These are phyloP conservation scores for Bruguiera hainesii DNA, from an alignment of 441 rosid genomes.

Conservation along the genomic window DNA sequence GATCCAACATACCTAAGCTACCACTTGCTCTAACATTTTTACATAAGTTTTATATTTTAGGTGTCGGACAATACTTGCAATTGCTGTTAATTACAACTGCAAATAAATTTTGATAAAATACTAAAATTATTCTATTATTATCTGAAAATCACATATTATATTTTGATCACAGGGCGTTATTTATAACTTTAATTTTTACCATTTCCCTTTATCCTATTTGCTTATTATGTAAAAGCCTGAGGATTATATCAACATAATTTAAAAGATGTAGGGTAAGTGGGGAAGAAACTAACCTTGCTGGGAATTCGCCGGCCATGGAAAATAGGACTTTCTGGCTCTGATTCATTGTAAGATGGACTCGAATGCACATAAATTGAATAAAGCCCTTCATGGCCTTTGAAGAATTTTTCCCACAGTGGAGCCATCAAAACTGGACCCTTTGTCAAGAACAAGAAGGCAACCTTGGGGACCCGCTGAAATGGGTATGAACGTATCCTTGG, in stretches of 20 bases:
- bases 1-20: no score
- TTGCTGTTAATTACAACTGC: no score
- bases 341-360: conserved; percentile 48
- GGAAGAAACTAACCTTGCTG: conserved; percentile 59
- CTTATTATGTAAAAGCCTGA: not conserved
- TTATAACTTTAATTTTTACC: no score
- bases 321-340: conserved; percentile 48
- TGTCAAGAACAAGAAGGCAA: conserved; percentile 83
- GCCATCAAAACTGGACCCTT: conserved; percentile 73
- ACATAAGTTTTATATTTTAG: no score
- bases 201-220: no score
- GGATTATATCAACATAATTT: not conserved
- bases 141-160: no score
- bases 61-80: no score
- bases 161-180: no score
- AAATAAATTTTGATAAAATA: no score
- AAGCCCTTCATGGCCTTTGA: conserved; percentile 59
- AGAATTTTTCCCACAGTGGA: conserved; percentile 81
- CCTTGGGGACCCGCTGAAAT: conserved; percentile 54
- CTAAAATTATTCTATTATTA: no score
- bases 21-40: no score
- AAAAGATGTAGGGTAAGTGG: not conserved
- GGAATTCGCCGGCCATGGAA: conserved; percentile 77
- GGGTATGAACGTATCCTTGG: conserved; percentile 47
- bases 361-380: conserved; percentile 75